Evolutionary conservation across 345 rosid genomes (phyloP), one percentile per base, ranked within the genome.

Genomic region (Alliaria petiolata): DNA sequence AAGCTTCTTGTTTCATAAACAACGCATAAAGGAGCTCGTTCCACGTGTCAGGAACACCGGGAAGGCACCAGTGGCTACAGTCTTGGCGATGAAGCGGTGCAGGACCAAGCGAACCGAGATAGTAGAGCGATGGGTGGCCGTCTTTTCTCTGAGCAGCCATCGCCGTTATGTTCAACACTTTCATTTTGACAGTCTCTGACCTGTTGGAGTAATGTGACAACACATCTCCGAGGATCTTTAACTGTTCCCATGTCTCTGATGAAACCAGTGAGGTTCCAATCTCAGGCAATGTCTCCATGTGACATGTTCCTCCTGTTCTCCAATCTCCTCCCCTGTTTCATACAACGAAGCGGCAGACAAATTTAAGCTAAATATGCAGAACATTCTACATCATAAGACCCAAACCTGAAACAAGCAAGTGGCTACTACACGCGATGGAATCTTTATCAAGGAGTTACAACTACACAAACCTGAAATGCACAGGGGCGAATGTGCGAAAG

Each of bases 1-100:
- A 63, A 56, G 62, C 71, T 44, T 77, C 76, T 49, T 52, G 77
- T 35, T 77, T 77, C 68, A 72, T 49, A 20, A 78, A 67, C 57
- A 78, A 36, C 1, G 81, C 81, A 30, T 78, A 72, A 22, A 78
- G 26, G 0, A 78, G 70, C 56, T 71, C 81, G 33, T 78, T 78
- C 81, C 81, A 78, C 13, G 74, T 52, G 38, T 78, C 81, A 60
- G 81, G 81, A 28, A 91, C 87, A 8, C 96, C 90, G 0, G 97
- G 97, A 63, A 91, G 81, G 81, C 91, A 91, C 97, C 97, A 91
- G 22, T 89, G 97, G 68, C 96, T 89, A 79, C 97, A 91, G 55
- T 91, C 97, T 78, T 89, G 96, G 47, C 83, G 84, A 60, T 82
- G 83, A 44, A 86, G 72, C 33, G 89, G 68, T 0, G 81, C 89